phyloP scores from a whole-genome alignment of 495 filamentous ascomycete genomes.

The Penicillium pulvis region DNA sequence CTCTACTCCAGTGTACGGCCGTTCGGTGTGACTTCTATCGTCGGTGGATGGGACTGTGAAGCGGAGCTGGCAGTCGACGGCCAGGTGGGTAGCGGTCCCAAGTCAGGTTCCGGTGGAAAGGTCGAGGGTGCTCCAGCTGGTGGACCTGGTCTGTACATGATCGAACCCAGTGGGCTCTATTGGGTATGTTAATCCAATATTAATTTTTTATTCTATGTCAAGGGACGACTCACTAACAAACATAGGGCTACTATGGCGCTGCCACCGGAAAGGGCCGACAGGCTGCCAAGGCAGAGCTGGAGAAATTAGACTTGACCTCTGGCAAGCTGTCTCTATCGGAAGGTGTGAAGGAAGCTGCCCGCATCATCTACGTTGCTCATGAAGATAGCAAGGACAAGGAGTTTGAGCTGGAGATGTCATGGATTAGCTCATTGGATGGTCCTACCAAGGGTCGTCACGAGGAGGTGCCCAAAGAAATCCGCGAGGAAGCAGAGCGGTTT shows the following conservation, averaged over 20 bases:
- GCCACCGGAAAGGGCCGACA: constrained; percentile 96
- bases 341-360: constrained; percentile 92
- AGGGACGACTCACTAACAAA: constrained; percentile 15
- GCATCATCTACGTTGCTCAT: constrained; percentile 95
- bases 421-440: constrained; percentile 80
- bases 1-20: constrained; percentile 94
- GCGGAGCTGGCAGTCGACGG: constrained; percentile 79
- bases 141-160: constrained; percentile 95
- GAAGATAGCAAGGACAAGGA: constrained; percentile 99
- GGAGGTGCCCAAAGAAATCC: constrained; percentile 84
- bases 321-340: constrained; percentile 76
- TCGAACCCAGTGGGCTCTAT: constrained; percentile 93
- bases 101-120: constrained; percentile 78
- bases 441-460: constrained; percentile 90
- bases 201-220: background rate
- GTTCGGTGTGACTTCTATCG: constrained; percentile 92
- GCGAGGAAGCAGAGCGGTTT: constrained; percentile 86
- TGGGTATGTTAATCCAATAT: constrained; percentile 60
- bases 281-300: constrained; percentile 93
- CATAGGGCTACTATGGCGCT: constrained; percentile 90
- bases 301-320: constrained; percentile 89
- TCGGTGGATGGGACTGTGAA: constrained; percentile 91
- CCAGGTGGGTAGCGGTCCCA: constrained; percentile 78
- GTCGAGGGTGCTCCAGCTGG: constrained; percentile 72
- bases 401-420: constrained; percentile 98